Evolutionary conservation across 2,329 filamentous ascomycete genomes (phyloP), one percentile per base, ranked within the genome.

Genomic region (Cryphonectria japonica): DNA sequence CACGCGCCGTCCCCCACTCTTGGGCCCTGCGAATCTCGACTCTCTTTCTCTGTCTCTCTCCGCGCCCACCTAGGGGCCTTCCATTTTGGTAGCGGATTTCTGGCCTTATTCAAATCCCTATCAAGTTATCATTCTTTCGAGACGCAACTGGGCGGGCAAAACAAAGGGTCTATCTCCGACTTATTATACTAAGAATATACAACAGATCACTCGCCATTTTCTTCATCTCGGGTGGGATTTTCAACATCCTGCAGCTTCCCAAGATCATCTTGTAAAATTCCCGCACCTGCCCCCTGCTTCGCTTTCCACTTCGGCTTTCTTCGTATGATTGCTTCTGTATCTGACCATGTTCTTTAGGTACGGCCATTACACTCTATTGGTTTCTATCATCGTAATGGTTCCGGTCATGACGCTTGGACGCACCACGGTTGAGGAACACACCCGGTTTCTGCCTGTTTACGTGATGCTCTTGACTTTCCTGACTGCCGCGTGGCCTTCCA

Each of bases 401-500:
- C 19, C 68, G 11, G n/a, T 52, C 66, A 39, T 68, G 61, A 19
- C 50, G 7, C 66, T 66, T 29, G 61, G 66, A 4, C 66, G 63
- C 11, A 34, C 19, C 22, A 34, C 61, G 16, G n/a, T 66, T 9
- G 37, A 52, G 13, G 60, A 66, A 4, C 66, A 71, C 37, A 54
- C 34, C 52, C 59, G 34, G 39, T 69, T 64, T 16, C 54, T 71
- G 7, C 69, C 69, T 6, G 50, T 68, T 16, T 71, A 71, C 43
- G 26, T 39, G 32, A 71, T 68, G 66, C 60, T 29, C 2, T 43
- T 52, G 9, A 68, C n/a, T 16, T 69, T 71, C 52, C 39, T 71
- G 37, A 71, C 69, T 4, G 65, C 66, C 16, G 41, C 57, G 34
- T 71, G 69, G 66, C 69, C 69, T 16, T 67, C 60, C 14, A 43